These are phyloP conservation scores for Aspergillus coremiiformis DNA, from an alignment of 495 filamentous ascomycete species.

Conservation along the genomic window DNA sequence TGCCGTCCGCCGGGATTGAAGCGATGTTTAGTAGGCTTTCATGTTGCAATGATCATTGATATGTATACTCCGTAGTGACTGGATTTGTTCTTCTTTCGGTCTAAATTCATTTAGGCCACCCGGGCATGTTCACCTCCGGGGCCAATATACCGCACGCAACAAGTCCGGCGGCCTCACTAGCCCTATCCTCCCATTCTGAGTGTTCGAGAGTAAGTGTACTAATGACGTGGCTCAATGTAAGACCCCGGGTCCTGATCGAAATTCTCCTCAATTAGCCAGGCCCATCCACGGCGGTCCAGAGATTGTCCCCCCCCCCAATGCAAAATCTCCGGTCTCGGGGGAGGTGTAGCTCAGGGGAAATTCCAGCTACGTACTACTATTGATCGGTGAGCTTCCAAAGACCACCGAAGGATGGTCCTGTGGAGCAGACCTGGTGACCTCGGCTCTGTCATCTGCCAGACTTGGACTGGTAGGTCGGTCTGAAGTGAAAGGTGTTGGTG, in stretches of 20 bases:
- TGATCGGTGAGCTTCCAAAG: conserved; percentile 9
- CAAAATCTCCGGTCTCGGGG: conserved; percentile 2
- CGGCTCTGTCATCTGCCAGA: not conserved
- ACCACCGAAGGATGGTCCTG: conserved; percentile 6
- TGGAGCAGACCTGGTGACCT: not conserved
- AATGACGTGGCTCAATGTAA: not conserved
- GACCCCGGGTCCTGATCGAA: conserved; percentile 4
- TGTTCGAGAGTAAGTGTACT: too few relatives aligned
- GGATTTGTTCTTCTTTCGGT: not conserved
- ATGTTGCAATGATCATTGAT: not conserved
- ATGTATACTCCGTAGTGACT: not conserved
- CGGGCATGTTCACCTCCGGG: too few relatives aligned
- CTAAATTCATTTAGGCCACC: too few relatives aligned
- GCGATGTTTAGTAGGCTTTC: conserved; percentile 44
- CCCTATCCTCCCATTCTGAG: too few relatives aligned
- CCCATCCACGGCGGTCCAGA: conserved; percentile 38
- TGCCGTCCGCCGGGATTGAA: conserved; percentile 48
- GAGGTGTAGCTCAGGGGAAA: not conserved
- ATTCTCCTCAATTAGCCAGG: conserved; percentile 35
- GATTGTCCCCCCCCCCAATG: conserved; percentile 20
- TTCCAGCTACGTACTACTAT: too few relatives aligned
- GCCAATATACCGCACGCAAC: too few relatives aligned
- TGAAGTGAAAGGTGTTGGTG: not conserved
- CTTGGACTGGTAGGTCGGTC: not conserved
- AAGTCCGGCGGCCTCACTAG: too few relatives aligned